Percentiles rank a stretch among this genome's conserved stretches.
Conservation (phyloP, 768 basidiomycete species). For the Phanerochaete carnosa region DNA sequence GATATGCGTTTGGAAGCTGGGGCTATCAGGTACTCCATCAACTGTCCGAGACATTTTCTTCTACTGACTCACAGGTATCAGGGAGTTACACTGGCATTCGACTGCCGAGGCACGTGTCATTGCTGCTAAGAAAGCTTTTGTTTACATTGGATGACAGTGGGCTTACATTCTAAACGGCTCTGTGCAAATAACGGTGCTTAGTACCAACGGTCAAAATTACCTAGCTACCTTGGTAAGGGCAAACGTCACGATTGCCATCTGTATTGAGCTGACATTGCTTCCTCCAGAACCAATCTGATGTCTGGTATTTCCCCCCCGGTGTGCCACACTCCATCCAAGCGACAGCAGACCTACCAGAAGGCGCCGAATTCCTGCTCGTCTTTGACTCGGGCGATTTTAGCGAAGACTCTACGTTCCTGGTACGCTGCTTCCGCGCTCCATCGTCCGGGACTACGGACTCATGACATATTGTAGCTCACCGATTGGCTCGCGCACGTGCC, state of each 20-base stretch:
- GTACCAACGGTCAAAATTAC: slow-evolving; percentile 43
- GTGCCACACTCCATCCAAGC: slow-evolving; percentile 53
- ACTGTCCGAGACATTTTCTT: background rate
- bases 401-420: slow-evolving; percentile 46
- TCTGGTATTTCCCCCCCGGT: slow-evolving; percentile 54
- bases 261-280: background rate
- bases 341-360: slow-evolving; percentile 33
- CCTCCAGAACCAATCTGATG: slow-evolving; percentile 39
- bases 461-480: slow-evolving; percentile 30
- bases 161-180: slow-evolving; percentile 24
- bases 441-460: background rate
- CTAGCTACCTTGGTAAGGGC: slow-evolving; percentile 40
- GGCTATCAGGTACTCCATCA: slow-evolving; percentile 21
- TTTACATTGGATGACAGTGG: slow-evolving; percentile 16
- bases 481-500: slow-evolving; percentile 67
- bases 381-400: slow-evolving; percentile 49
- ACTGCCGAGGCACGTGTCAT: slow-evolving; percentile 15
- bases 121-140: background rate
- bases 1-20: slow-evolving; percentile 30
- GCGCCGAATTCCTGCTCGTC: slow-evolving; percentile 48
- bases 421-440: background rate
- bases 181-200: slow-evolving; percentile 41
- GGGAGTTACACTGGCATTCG: slow-evolving; percentile 30
- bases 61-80: background rate
- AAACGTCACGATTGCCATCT: background rate